Conservation (phyloP, 2,329 filamentous ascomycete genomes). For the Pseudogymnoascus sp. region DNA sequence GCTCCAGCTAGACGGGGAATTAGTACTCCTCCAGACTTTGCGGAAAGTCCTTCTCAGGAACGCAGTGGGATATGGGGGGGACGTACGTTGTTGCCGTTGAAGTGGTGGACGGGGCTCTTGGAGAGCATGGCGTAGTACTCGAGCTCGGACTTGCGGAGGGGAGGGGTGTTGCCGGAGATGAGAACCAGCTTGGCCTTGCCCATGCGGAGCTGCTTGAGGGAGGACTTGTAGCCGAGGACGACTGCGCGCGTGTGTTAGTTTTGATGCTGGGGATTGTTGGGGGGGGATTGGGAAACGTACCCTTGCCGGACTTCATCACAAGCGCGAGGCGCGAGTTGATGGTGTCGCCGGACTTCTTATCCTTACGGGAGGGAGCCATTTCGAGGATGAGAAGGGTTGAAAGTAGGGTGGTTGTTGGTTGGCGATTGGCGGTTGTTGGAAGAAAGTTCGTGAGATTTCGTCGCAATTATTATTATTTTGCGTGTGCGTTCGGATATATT, state of each 20-base stretch:
- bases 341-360: slow-evolving; percentile 78
- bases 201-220: slow-evolving; percentile 79
- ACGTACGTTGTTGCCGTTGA: slow-evolving; percentile 98
- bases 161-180: slow-evolving; percentile 91
- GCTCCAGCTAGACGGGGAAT: slow-evolving; percentile 72
- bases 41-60: slow-evolving; percentile 7
- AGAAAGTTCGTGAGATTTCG: slow-evolving; percentile 38
- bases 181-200: slow-evolving; percentile 99
- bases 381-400: slow-evolving; percentile 20
- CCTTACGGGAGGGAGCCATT: slow-evolving; percentile 67
- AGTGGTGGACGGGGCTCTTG: slow-evolving; percentile 96
- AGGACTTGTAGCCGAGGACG: slow-evolving; percentile 84
- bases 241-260: slow-evolving; percentile 38
- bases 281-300: slow-evolving; percentile 23
- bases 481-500: not conserved
- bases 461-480: slow-evolving; percentile 7
- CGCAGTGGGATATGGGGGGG: not conserved
- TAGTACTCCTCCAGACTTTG: slow-evolving; percentile 39
- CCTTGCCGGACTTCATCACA: slow-evolving; percentile 59
- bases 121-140: slow-evolving; percentile 91
- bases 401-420: slow-evolving; percentile 31
- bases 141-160: slow-evolving; percentile 94
- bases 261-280: not conserved
- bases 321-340: slow-evolving; percentile 55
- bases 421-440: slow-evolving; percentile 8